Percentiles rank a stretch among this genome's conserved stretches.
Conservation (phyloP, 148 eudicot species). For the Agrostemma githago region DNA sequence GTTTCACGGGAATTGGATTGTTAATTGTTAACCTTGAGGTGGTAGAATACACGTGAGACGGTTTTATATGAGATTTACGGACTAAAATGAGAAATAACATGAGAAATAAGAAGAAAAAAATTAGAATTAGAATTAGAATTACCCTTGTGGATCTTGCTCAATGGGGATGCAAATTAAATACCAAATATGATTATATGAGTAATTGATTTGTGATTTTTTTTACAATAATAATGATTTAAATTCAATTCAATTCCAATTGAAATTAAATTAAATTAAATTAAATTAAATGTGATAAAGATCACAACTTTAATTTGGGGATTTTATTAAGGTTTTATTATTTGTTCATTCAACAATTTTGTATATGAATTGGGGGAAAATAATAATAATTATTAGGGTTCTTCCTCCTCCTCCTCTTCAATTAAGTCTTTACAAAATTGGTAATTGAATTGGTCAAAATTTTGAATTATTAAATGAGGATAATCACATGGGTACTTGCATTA, state of each 20-base stretch:
- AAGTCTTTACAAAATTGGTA: neutral
- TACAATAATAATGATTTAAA: too few relatives aligned
- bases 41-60: too few relatives aligned
- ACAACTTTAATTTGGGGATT: conserved; percentile 7
- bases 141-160: neutral
- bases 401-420: neutral
- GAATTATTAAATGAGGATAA: neutral
- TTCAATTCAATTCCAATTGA: too few relatives aligned
- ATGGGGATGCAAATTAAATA: neutral
- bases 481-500: neutral
- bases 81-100: neutral
- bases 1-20: too few relatives aligned
- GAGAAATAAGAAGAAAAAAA: neutral
- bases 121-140: neutral
- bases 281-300: conserved; percentile 10
- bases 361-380: neutral
- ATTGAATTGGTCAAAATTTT: neutral
- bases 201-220: neutral
- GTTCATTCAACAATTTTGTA: neutral
- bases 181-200: conserved; percentile 15
- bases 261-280: neutral
- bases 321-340: neutral
- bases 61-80: too few relatives aligned
- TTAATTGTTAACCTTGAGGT: too few relatives aligned
- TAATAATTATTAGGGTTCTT: neutral